Evolutionary conservation across 129 eudicot genomes (phyloP).

Genomic region (Mikania micrantha): DNA sequence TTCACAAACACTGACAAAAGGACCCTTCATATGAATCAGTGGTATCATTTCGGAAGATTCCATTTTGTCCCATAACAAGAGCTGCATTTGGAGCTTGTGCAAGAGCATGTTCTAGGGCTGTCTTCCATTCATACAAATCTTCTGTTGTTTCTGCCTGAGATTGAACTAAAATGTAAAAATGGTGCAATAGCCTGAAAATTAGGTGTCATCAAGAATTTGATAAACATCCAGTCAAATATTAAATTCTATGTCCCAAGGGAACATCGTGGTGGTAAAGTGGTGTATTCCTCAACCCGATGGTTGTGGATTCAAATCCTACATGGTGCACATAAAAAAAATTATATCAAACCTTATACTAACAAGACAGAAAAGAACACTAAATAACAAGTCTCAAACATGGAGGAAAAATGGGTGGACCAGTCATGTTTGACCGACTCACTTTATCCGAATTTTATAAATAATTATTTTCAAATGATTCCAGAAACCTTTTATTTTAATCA

Average conservation of each 20-base stretch:
- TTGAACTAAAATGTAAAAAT: background rate
- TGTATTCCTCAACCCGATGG: too few relatives aligned
- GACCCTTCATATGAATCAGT: constrained; percentile 65
- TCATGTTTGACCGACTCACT: background rate
- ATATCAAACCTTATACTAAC: background rate
- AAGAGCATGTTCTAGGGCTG: constrained; percentile 75
- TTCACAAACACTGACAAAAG: constrained; percentile 73
- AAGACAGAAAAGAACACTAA: background rate
- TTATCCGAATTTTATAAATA: background rate
- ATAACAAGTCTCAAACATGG: background rate
- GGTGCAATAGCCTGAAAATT: background rate
- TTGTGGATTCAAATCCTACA: too few relatives aligned
- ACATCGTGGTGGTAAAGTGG: too few relatives aligned
- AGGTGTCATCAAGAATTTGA: background rate
- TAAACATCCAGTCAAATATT: background rate
- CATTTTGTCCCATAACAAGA: constrained; percentile 95
- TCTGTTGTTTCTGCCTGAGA: constrained; percentile 89
- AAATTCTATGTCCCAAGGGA: too few relatives aligned
- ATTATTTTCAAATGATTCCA: background rate
- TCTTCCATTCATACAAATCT: constrained; percentile 81
- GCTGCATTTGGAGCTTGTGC: constrained; percentile 84
- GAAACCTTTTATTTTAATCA: background rate
- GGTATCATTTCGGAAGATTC: constrained; percentile 83
- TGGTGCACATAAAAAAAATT: too few relatives aligned
- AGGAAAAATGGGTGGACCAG: background rate